Conservation (phyloP, 495 filamentous ascomycete genomes). For the Hypoxylon trugodes region DNA sequence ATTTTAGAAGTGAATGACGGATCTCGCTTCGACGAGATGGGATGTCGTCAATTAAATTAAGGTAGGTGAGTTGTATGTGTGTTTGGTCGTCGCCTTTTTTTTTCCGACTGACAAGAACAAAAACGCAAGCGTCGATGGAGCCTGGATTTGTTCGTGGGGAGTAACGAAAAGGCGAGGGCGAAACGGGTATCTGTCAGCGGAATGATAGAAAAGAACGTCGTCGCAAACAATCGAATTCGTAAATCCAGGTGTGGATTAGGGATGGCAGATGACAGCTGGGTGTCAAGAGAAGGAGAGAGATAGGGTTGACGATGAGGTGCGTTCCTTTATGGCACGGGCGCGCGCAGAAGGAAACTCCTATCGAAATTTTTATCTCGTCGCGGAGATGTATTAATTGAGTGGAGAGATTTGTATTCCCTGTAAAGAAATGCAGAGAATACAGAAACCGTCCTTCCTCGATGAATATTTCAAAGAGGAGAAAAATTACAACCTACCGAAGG, state of each 20-base stretch:
- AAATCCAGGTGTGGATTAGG: slow-evolving; percentile 2
- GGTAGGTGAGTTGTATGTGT: slow-evolving; percentile 13
- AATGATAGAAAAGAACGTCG: slow-evolving; percentile 37
- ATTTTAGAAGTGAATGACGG: slow-evolving; percentile 38
- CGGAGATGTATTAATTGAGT: slow-evolving; percentile 46
- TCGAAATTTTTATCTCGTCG: slow-evolving; percentile 22
- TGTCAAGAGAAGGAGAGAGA: slow-evolving; percentile 9
- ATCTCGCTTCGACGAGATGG: slow-evolving; percentile 18
- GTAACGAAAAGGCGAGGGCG: slow-evolving; percentile 28
- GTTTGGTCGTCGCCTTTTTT: slow-evolving; percentile 30
- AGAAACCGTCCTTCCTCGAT: slow-evolving; percentile 41
- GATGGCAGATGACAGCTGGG: background rate
- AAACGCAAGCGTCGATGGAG: slow-evolving; percentile 32
- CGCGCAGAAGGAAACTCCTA: slow-evolving; percentile 30
- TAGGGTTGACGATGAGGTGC: slow-evolving; percentile 16
- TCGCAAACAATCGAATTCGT: slow-evolving; percentile 22
- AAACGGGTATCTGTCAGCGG: slow-evolving; percentile 37
- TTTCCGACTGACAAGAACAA: slow-evolving; percentile 25
- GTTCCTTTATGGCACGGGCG: slow-evolving; percentile 28
- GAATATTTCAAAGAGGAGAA: slow-evolving; percentile 39
- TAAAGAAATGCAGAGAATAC: slow-evolving; percentile 46
- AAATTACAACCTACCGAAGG: slow-evolving; percentile 44
- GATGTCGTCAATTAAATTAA: slow-evolving; percentile 44
- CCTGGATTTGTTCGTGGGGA: slow-evolving; percentile 31
- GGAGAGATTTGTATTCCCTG: slow-evolving; percentile 50